These are phyloP conservation scores for Babesia sp. DNA, from an alignment of 169 alveolate species.

Conservation along the genomic window DNA sequence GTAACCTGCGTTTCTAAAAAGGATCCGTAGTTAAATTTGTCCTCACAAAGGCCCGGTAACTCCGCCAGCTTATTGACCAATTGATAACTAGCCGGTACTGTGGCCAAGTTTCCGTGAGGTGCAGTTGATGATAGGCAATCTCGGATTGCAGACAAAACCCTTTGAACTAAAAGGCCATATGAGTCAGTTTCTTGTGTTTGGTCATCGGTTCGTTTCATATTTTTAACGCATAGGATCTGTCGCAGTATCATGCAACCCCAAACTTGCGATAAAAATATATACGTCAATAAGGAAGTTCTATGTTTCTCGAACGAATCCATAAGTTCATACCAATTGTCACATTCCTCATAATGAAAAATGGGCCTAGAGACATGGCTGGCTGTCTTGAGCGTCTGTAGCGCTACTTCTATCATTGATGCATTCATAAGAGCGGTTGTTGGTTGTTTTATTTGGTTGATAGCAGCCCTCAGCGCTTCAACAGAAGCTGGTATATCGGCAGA, in stretches of 20 bases:
- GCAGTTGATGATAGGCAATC: background rate
- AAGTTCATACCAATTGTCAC: constrained; percentile 3
- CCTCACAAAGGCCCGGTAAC: constrained; percentile 5
- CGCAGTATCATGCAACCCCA: constrained; percentile 44
- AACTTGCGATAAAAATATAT: constrained; percentile 28
- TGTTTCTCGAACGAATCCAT: constrained; percentile 2
- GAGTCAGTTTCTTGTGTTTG: background rate
- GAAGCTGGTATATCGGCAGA: background rate
- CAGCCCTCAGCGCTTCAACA: background rate
- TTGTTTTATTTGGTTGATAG: constrained; percentile 13
- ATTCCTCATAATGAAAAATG: background rate
- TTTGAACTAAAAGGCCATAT: background rate
- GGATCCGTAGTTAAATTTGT: constrained; percentile 4
- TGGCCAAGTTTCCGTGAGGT: constrained; percentile 14
- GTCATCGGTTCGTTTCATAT: background rate
- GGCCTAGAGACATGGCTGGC: constrained; percentile 9
- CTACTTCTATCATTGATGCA: constrained; percentile 4
- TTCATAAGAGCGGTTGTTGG: constrained; percentile 18
- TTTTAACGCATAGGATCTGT: constrained; percentile 12
- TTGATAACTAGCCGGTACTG: background rate
- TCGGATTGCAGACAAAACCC: background rate
- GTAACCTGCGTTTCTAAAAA: background rate
- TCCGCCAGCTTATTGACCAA: background rate
- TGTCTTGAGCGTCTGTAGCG: constrained; percentile 8
- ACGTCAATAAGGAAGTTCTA: background rate